Conservation (phyloP, 2,329 filamentous ascomycete genomes). For the Aspergillus eucalypticola region DNA sequence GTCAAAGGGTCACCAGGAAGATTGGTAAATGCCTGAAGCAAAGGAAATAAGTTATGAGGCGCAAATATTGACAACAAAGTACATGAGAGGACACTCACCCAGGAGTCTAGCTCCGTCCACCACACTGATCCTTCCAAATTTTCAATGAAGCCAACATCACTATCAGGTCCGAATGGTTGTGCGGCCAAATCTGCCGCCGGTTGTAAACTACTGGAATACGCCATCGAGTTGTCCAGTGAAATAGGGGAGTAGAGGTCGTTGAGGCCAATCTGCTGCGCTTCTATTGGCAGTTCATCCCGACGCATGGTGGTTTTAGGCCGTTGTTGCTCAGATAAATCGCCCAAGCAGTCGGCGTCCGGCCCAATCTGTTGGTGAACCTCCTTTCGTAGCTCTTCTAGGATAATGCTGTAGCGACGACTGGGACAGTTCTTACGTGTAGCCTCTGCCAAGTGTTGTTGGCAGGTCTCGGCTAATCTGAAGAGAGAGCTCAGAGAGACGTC, state of each 20-base stretch:
- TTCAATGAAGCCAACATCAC: conserved; percentile 33
- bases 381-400: conserved; percentile 48
- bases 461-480: conserved; percentile 47
- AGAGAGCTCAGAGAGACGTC: conserved; percentile 32
- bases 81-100: conserved; percentile 28
- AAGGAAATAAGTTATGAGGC: not conserved
- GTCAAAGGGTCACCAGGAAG: conserved; percentile 33
- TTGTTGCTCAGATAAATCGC: not conserved
- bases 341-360: conserved; percentile 9
- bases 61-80: not conserved
- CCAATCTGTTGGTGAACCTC: conserved; percentile 43
- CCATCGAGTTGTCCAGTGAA: conserved; percentile 17
- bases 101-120: conserved; percentile 43
- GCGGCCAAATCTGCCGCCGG: conserved; percentile 18
- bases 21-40: conserved; percentile 35
- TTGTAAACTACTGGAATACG: conserved; percentile 24
- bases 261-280: conserved; percentile 7
- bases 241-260: conserved; percentile 6
- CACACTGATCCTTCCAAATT: conserved; percentile 40
- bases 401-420: conserved; percentile 51
- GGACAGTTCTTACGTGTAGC: conserved; percentile 51
- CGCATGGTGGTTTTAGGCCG: not conserved
- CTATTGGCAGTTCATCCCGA: not conserved
- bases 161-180: conserved; percentile 21
- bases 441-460: conserved; percentile 48